A percentile compares a stretch with the other conserved stretches of the same genome.
Conservation (phyloP, 305 asterid genomes). For the Plantago lanceolata region DNA sequence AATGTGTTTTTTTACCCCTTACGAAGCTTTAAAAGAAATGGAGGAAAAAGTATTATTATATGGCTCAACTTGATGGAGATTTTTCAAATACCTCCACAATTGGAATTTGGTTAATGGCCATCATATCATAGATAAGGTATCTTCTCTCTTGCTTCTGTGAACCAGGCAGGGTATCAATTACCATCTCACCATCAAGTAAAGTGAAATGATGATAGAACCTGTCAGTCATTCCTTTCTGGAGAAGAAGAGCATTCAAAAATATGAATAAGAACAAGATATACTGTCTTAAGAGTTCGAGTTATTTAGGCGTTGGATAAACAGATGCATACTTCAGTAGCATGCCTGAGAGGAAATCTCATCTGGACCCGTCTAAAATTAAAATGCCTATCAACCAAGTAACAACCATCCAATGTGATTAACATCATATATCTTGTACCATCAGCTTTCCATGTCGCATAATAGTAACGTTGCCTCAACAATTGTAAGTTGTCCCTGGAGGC, state of each 20-base stretch:
- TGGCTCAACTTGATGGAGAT: conserved; percentile 5
- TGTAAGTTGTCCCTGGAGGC: conserved; percentile 82
- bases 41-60: conserved; percentile 5
- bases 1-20: too few relatives aligned
- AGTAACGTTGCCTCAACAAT: conserved; percentile 85
- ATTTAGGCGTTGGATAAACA: conserved; percentile 20
- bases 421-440: conserved; percentile 99
- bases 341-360: conserved; percentile 89
- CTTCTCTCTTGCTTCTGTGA: conserved; percentile 82
- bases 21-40: too few relatives aligned
- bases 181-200: conserved; percentile 98
- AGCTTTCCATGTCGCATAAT: conserved; percentile 99
- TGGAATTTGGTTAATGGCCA: conserved; percentile 70
- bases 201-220: conserved; percentile 72
- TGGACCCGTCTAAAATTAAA: conserved; percentile 90
- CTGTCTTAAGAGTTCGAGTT: conserved; percentile 19
- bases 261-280: neutral
- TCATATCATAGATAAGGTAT: conserved; percentile 95
- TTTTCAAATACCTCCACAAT: conserved; percentile 64
- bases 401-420: conserved; percentile 94
- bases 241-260: conserved; percentile 17
- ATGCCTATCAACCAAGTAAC: conserved; percentile 85
- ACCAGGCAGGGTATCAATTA: conserved; percentile 80
- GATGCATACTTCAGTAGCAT: conserved; percentile 58
- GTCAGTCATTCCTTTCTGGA: conserved; percentile 59